Evolutionary conservation across 139 green algal genomes (phyloP), one percentile per base, ranked within the genome.

Genomic region (Haematococcus lacustris): DNA sequence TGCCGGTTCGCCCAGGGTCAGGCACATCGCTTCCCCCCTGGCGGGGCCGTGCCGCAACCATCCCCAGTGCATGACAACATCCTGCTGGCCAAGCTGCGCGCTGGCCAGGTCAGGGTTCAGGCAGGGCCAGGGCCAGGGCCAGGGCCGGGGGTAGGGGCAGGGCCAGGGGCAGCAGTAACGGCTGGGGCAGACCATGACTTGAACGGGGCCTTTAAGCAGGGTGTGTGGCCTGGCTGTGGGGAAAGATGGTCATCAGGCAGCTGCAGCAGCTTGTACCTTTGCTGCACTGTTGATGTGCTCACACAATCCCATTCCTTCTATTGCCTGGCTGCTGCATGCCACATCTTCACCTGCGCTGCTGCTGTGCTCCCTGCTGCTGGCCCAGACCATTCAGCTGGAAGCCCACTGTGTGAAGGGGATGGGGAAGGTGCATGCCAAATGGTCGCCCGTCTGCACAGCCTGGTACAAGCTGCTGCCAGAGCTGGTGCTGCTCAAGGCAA

Each of bases 361-460:
- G 32, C 40, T 64, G 26, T 28, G 38, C 33, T 70, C 21, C 28
- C 71, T 70, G 38, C 30, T 6, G n/a, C 21, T 6, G 3, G 64
- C 30, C 70, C 25, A 97, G 85, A 76, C 71, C 39, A 96, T 99
- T 26, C 79, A 94, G 76, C 76, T 98, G 26, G 95, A 99, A 76
- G 90, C 88, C 13, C 94, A 98, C 73, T 91, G 83, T 66, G 84
- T 93, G 33, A 96, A 96, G 75, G 95, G 93, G 17, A 71, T 88
- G 0, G 95, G 95, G 17, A 86, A 87, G 51, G 89, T 95, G 51
- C 96, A 99, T 78, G 96, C 96, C 63, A 99, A 99, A 84, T 99
- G 93, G 92, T 97, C 90, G 0, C 96, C 96, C 3, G 95, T 98
- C 2, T 93, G 92, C 1, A 99, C 96, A 6, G 90, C 93, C 2